Evolutionary conservation across 352 stramenopile species (phyloP).

Genomic region (Phytophthora hybrid): DNA sequence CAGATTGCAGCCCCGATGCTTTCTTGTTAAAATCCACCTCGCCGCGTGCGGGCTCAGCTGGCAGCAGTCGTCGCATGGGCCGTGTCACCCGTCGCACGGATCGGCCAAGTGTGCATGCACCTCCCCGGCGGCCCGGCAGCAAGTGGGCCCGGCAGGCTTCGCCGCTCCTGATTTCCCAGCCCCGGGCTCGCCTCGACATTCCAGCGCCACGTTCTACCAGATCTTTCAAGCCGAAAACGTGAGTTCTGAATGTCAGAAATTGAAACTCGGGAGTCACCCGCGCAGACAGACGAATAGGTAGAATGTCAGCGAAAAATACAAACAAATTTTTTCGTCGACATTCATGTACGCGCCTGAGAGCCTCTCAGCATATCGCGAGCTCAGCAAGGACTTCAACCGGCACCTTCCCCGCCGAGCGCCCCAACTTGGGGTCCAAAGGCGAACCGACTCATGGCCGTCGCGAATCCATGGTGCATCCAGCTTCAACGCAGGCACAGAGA

Average conservation of each 20-base stretch:
- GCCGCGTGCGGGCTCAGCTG: not conserved
- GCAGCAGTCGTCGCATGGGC: not conserved
- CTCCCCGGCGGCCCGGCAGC: not conserved
- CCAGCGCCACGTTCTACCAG: not conserved
- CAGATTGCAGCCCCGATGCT: not conserved
- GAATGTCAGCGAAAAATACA: not conserved
- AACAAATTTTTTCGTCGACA: not conserved
- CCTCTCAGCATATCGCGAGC: not conserved
- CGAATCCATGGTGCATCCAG: not conserved
- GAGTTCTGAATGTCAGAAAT: not conserved
- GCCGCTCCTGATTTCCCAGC: too few relatives aligned
- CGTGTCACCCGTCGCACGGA: not conserved
- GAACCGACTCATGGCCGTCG: not conserved
- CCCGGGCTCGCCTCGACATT: too few relatives aligned
- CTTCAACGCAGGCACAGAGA: not conserved
- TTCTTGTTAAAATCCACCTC: not conserved
- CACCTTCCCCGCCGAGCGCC: not conserved
- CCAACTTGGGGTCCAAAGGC: not conserved
- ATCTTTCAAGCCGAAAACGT: not conserved
- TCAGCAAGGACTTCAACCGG: not conserved
- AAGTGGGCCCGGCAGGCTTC: not conserved
- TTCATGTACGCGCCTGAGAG: not conserved
- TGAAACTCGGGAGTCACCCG: not conserved
- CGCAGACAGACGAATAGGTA: not conserved
- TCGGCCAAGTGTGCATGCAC: not conserved